Percentiles rank a stretch among this genome's conserved stretches.
Evolutionary conservation across 805 yeast genomes (phyloP).

Genomic region (Hanseniaspora lachancei): DNA sequence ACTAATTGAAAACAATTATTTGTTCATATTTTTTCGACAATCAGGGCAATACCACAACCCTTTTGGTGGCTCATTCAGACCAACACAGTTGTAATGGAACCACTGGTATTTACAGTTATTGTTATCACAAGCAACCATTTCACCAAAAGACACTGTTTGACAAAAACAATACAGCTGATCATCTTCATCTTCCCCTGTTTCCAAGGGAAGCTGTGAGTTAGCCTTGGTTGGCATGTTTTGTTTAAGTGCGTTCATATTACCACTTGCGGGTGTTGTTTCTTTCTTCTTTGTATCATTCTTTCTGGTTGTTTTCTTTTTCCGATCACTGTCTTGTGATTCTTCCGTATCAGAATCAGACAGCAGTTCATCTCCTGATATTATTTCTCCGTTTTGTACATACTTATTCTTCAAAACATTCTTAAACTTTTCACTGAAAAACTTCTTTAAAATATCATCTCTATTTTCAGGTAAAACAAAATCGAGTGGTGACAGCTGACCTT

Average conservation of each 20-base stretch:
- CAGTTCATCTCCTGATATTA: background rate
- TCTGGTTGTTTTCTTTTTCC: background rate
- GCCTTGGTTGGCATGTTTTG: background rate
- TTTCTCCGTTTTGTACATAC: background rate
- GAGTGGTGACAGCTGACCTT: conserved; percentile 20
- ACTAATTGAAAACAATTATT: background rate
- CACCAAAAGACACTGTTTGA: conserved; percentile 86
- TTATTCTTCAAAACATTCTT: background rate
- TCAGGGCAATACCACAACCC: conserved; percentile 93
- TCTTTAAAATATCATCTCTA: conserved; percentile 9
- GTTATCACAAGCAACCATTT: conserved; percentile 93
- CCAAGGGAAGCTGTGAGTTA: background rate
- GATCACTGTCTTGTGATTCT: background rate
- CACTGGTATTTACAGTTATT: conserved; percentile 79
- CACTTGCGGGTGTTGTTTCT: background rate
- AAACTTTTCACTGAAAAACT: conserved; percentile 6
- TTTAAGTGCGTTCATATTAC: background rate
- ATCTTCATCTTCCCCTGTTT: conserved; percentile 41
- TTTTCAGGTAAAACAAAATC: conserved; percentile 18
- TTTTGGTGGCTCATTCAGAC: conserved; percentile 73
- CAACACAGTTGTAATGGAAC: conserved; percentile 95
- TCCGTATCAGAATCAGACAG: conserved; percentile 1
- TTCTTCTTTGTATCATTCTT: background rate
- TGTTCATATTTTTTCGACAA: conserved; percentile 35
- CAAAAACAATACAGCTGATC: conserved; percentile 76